Conservation (phyloP, 805 yeast species). For the Candida stauntonica region DNA sequence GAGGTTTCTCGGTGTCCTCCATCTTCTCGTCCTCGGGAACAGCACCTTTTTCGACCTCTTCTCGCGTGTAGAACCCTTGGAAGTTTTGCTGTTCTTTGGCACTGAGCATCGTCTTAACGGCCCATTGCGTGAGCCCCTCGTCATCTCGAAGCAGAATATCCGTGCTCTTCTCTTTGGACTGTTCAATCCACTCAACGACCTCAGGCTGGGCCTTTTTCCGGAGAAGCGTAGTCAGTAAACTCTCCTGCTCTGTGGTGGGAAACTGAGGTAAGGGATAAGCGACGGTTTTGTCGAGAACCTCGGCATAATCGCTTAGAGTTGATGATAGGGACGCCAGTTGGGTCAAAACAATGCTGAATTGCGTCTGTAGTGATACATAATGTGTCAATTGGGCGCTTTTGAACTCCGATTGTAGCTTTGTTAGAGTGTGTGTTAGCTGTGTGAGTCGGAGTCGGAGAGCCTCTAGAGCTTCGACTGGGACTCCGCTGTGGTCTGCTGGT, state of each 20-base stretch:
- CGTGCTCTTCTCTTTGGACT: slow-evolving; percentile 33
- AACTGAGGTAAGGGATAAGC: slow-evolving; percentile 81
- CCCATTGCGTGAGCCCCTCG: slow-evolving; percentile 70
- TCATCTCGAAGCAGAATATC: slow-evolving; percentile 33
- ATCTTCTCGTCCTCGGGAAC: slow-evolving; percentile 1
- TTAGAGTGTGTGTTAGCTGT: slow-evolving; percentile 57
- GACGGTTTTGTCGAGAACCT: slow-evolving; percentile 57
- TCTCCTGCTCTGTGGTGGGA: slow-evolving; percentile 82
- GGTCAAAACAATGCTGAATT: slow-evolving; percentile 75
- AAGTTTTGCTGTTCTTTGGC: slow-evolving; percentile 54
- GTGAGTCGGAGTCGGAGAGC: slow-evolving; percentile 57
- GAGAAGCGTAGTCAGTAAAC: slow-evolving; percentile 74
- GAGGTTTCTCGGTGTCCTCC: slow-evolving; percentile 7
- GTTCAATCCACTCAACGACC: slow-evolving; percentile 77
- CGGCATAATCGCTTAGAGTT: slow-evolving; percentile 59
- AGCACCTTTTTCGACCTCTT: slow-evolving; percentile 36
- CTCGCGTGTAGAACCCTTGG: slow-evolving; percentile 54
- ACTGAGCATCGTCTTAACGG: slow-evolving; percentile 49
- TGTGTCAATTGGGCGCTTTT: slow-evolving; percentile 42
- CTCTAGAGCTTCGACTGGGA: slow-evolving; percentile 61
- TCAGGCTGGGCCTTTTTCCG: slow-evolving; percentile 90
- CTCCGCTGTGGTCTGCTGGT: slow-evolving; percentile 35
- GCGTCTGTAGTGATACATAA: slow-evolving; percentile 74
- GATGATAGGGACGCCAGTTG: slow-evolving; percentile 76
- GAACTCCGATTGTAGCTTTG: slow-evolving; percentile 51